Evolutionary conservation across 1,284 basidiomycete species (phyloP).

Genomic region (Mycosarcoma maydis): DNA sequence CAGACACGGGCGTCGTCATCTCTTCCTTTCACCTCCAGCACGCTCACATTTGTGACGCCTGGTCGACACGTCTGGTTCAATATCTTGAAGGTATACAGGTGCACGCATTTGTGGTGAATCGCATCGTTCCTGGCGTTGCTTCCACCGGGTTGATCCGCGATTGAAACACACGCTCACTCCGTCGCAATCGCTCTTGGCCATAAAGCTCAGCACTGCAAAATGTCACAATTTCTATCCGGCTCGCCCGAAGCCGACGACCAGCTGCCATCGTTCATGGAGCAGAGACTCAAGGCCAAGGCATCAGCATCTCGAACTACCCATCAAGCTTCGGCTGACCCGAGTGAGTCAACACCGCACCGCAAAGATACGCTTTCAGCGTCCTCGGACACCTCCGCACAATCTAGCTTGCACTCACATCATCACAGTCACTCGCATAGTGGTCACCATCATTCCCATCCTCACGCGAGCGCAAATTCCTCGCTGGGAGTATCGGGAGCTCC

Average conservation of each 20-base stretch:
- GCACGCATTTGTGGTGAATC: no score
- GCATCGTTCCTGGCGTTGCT: no score
- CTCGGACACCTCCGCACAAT: not conserved
- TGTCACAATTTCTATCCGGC: constrained; percentile 39
- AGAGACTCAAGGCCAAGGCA: constrained; percentile 5
- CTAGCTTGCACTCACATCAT: constrained; percentile 6
- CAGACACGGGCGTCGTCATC: no score
- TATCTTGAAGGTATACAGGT: no score
- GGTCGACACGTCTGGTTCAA: no score
- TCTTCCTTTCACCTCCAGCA: no score
- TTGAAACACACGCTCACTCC: no score
- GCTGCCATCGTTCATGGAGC: constrained; percentile 39
- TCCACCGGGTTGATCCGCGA: no score
- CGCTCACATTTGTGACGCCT: no score
- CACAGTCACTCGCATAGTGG: constrained; percentile 3
- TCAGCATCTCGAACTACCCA: not conserved
- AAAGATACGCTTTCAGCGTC: constrained; percentile 17
- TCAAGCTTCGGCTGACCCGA: constrained; percentile 23
- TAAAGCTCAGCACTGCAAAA: not conserved
- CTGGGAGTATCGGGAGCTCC: constrained; percentile 18
- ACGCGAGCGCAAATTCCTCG: constrained; percentile 15
- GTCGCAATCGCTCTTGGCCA: no score
- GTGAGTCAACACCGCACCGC: constrained; percentile 11
- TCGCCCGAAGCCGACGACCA: constrained; percentile 42
- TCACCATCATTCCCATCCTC: constrained; percentile 10